A percentile compares a stretch with the other conserved stretches of the same genome.
Evolutionary conservation across 2,329 filamentous ascomycete genomes (phyloP).

Genomic region (Penicillium sumatraense): DNA sequence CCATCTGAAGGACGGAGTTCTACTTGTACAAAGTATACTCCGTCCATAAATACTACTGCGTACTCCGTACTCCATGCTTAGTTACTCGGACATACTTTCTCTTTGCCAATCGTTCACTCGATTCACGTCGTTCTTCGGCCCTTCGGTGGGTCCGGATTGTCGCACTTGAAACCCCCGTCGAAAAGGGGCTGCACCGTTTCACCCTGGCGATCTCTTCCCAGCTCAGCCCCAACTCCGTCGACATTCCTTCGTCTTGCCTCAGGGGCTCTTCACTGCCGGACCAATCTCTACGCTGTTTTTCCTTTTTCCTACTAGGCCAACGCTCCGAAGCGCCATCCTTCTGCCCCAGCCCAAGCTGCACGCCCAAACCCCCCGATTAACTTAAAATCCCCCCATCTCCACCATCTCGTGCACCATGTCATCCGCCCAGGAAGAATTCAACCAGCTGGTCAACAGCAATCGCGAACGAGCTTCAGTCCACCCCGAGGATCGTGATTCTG

Average conservation of each 20-base stretch:
- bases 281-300: constrained; percentile 1
- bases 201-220: constrained; percentile 31
- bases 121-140: constrained; percentile 14
- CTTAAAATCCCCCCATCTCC: constrained; percentile 17
- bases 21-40: too few relatives aligned
- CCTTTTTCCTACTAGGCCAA: neutral
- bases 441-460: constrained; percentile 45
- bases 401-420: constrained; percentile 43
- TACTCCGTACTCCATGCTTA: too few relatives aligned
- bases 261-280: constrained; percentile 12
- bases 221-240: constrained; percentile 27
- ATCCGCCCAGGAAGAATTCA: constrained; percentile 52
- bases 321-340: neutral
- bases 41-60: too few relatives aligned
- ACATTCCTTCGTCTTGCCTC: constrained; percentile 10
- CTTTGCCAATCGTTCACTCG: neutral
- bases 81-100: neutral
- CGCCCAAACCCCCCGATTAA: constrained; percentile 4
- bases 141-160: constrained; percentile 16
- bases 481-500: constrained; percentile 45
- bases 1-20: too few relatives aligned
- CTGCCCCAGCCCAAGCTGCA: neutral
- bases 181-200: constrained; percentile 25
- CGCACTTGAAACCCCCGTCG: constrained; percentile 18
- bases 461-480: constrained; percentile 42